These are phyloP conservation scores for Arthrinium puccinioides DNA, from an alignment of 2,329 filamentous ascomycete genomes.

Conservation along the genomic window DNA sequence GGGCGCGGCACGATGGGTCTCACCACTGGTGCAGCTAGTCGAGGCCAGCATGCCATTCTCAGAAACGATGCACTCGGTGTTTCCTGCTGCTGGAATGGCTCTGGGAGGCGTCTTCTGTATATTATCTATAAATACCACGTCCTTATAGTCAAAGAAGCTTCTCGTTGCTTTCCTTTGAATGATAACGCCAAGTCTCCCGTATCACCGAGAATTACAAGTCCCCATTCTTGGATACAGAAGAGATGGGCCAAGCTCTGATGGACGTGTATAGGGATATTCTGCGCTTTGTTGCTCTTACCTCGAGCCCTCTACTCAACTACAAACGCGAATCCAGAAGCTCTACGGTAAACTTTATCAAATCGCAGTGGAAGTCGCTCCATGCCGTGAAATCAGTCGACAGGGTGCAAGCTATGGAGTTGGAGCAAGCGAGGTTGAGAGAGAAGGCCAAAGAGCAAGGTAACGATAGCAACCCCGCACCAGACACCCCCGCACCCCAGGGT, in stretches of 20 bases:
- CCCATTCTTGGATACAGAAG: not conserved
- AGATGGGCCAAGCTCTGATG: not conserved
- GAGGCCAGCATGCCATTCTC: not conserved
- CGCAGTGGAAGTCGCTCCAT: not conserved
- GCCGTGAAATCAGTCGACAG: too few species aligned
- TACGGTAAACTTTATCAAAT: not conserved
- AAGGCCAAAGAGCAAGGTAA: too few species aligned
- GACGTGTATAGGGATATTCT: not conserved
- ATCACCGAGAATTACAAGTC: not conserved
- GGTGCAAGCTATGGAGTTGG: too few species aligned
- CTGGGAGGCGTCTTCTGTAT: not conserved
- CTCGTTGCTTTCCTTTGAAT: not conserved
- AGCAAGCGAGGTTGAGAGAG: too few species aligned
- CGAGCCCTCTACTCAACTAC: not conserved
- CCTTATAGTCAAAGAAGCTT: not conserved
- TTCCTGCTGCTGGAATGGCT: not conserved
- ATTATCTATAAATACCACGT: not conserved
- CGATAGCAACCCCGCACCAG: too few species aligned
- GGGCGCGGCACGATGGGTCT: not conserved
- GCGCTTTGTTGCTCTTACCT: not conserved
- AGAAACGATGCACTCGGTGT: not conserved
- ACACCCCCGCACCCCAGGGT: too few species aligned
- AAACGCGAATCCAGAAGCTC: not conserved
- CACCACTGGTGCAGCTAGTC: not conserved
- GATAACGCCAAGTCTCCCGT: not conserved